These are phyloP conservation scores for Gymnopilus dilepis DNA, from an alignment of 768 basidiomycete species.

Conservation along the genomic window DNA sequence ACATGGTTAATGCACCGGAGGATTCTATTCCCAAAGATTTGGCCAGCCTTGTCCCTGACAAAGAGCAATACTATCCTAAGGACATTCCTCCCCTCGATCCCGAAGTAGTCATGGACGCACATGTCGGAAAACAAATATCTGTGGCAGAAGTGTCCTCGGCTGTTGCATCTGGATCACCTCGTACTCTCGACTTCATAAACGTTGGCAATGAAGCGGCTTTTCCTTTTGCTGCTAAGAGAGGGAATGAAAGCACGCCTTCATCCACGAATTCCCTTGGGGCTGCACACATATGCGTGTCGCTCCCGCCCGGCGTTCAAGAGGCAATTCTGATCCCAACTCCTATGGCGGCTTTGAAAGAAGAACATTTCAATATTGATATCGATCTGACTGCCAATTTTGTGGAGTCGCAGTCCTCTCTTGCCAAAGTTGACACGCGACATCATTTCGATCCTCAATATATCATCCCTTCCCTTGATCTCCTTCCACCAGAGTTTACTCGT, in stretches of 20 bases:
- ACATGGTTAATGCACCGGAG: too few relatives aligned
- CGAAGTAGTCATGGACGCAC: too few relatives aligned
- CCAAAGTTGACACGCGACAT: conserved; percentile 34
- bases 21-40: too few relatives aligned
- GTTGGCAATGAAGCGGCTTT: background rate
- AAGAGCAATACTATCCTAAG: too few relatives aligned
- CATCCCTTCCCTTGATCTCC: conserved; percentile 57
- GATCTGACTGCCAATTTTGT: conserved; percentile 18
- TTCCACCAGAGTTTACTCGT: conserved; percentile 59
- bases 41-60: too few relatives aligned
- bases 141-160: background rate
- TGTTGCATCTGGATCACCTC: background rate
- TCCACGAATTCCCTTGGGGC: conserved; percentile 1
- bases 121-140: background rate
- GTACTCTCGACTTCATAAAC: too few relatives aligned
- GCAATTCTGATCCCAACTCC: conserved; percentile 39
- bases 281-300: conserved; percentile 24
- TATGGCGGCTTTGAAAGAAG: conserved; percentile 15
- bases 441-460: conserved; percentile 54
- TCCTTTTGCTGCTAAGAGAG: background rate
- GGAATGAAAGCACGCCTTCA: background rate
- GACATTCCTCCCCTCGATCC: too few relatives aligned
- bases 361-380: conserved; percentile 23
- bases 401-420: conserved; percentile 14
- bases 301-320: conserved; percentile 26